Percentiles rank a stretch among this genome's conserved stretches.
These are phyloP conservation scores for Aspergillus candidus DNA, from an alignment of 2,329 filamentous ascomycete species.

Conservation along the genomic window DNA sequence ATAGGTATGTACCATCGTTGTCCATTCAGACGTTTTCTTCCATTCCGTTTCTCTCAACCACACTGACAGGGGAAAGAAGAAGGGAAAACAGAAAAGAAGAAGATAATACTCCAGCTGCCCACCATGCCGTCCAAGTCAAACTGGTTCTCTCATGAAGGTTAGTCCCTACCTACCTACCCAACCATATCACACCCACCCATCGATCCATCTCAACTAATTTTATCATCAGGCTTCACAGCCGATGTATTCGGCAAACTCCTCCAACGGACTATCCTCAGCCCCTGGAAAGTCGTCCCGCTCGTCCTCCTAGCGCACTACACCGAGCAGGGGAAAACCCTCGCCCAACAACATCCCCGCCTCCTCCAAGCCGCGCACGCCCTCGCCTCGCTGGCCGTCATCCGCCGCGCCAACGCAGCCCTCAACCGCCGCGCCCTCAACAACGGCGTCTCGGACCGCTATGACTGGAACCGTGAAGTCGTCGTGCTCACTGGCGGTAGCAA, in stretches of 20 bases:
- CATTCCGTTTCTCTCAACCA: no score
- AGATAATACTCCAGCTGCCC: background rate
- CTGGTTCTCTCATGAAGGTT: constrained; percentile 32
- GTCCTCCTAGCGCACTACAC: constrained; percentile 60
- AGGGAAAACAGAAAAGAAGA: no score
- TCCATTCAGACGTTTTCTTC: no score
- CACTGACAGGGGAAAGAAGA: no score
- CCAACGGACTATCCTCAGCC: constrained; percentile 58
- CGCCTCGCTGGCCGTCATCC: constrained; percentile 48
- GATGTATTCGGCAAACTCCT: constrained; percentile 57
- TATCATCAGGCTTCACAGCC: constrained; percentile 44
- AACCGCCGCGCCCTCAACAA: constrained; percentile 48
- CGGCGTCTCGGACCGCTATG: constrained; percentile 26
- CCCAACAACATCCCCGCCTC: constrained; percentile 47
- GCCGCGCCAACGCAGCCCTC: constrained; percentile 46
- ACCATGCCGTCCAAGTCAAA: constrained; percentile 5
- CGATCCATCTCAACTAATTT: background rate
- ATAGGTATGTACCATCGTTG: no score
- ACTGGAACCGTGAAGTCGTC: constrained; percentile 63
- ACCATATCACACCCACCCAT: background rate
- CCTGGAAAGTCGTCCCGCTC: constrained; percentile 57
- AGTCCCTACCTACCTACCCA: background rate
- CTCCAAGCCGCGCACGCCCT: constrained; percentile 50
- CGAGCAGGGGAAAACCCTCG: constrained; percentile 52
- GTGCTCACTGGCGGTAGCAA: constrained; percentile 68